Conservation (phyloP, 805 yeast genomes). For the Saturnispora mendoncae region DNA sequence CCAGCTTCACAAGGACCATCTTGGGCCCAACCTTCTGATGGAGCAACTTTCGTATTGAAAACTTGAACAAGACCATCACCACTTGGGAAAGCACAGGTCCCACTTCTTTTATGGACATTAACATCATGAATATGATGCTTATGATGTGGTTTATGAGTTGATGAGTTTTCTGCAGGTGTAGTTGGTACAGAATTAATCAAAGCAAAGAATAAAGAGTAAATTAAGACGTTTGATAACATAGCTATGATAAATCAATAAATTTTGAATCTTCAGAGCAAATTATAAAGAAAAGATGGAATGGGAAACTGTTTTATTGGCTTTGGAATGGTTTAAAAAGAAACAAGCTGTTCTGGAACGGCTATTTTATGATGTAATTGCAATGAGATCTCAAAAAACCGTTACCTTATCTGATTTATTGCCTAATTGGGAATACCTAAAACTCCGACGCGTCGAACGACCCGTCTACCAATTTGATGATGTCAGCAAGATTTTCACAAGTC, state of each 20-base stretch:
- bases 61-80: conserved; percentile 62
- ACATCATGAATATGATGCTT: conserved; percentile 10
- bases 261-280: no score
- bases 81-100: conserved; percentile 56
- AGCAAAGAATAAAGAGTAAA: not conserved
- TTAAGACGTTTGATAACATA: not conserved
- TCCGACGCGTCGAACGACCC: not conserved
- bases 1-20: conserved; percentile 69
- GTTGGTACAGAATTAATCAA: not conserved
- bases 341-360: conserved; percentile 1
- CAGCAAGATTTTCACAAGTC: no score
- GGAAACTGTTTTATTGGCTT: not conserved
- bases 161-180: not conserved
- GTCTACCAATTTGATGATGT: not conserved
- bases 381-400: conserved; percentile 1
- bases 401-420: conserved; percentile 1
- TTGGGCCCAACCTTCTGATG: conserved; percentile 82
- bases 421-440: not conserved
- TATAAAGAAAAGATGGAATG: not conserved
- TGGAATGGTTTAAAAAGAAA: not conserved
- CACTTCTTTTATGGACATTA: conserved; percentile 5
- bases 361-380: no score
- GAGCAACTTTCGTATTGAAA: conserved; percentile 35
- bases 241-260: no score
- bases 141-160: conserved; percentile 11